Conservation (phyloP, 106 monocot genomes). For the Dendrobium chrysotoxum region DNA sequence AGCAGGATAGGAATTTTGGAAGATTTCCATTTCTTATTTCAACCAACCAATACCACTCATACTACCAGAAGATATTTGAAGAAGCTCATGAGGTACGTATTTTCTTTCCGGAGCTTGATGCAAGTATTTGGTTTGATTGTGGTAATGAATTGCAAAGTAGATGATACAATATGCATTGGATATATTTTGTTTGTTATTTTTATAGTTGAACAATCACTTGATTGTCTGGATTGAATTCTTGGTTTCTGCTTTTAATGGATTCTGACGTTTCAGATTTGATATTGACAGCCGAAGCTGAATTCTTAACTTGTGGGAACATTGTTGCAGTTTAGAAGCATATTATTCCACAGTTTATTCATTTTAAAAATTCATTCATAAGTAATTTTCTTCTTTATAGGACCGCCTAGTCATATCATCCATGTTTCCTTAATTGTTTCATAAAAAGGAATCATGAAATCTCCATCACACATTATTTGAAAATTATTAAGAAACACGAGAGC, state of each 20-base stretch:
- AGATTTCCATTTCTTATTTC: slow-evolving; percentile 91
- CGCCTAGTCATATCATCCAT: no score
- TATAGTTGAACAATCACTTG: not conserved
- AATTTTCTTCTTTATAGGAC: no score
- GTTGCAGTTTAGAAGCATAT: no score
- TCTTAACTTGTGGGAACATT: not conserved
- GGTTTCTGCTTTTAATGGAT: not conserved
- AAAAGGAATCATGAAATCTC: no score
- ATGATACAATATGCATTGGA: not conserved
- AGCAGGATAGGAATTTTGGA: slow-evolving; percentile 66
- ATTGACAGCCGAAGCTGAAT: not conserved
- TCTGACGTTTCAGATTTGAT: not conserved
- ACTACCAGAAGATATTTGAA: slow-evolving; percentile 67
- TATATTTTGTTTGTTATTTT: not conserved
- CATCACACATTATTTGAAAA: no score
- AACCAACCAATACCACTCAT: slow-evolving; percentile 64
- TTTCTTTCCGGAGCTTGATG: not conserved
- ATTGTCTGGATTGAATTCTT: not conserved
- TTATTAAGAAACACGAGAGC: no score
- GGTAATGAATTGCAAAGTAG: not conserved
- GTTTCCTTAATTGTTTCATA: no score
- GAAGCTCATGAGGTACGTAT: slow-evolving; percentile 67
- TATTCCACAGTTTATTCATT: no score
- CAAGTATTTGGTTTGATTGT: not conserved
- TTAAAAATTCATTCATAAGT: no score